Base-by-base conservation (phyloP, 2,329 filamentous ascomycete species). In the Leptoxyphium fumago region DNA sequence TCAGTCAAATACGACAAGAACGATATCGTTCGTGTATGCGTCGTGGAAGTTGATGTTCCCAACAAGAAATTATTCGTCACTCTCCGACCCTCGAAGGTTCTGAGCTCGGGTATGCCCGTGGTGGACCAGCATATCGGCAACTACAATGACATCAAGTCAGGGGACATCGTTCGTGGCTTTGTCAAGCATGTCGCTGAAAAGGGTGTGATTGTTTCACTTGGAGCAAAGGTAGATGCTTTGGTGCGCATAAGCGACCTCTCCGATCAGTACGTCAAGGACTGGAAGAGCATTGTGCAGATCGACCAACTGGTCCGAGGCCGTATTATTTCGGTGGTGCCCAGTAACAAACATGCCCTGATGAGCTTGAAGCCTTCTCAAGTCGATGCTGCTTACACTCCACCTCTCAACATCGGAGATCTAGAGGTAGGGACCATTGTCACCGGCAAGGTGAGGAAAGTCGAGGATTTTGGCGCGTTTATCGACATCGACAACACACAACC, bases 381-480 rank as follows among this genome's bases (percentile, higher is more conserved):
- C 8, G 82, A 93, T 46, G 77, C 83, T 50, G 72, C 88, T 52
- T 94, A 85, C 62, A 76, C 78, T 39, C 76, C 83, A 17, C 80
- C 78, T 1, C 61, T 81, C n/a, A 80, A 75, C 1, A 82, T 89
- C 49, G 71, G 73, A n/a, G 84, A 94, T 52, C 69, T 96, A 45
- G 77, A 82, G 57, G 68, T 75, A 48, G 88, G 87, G 6, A 84
- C 94, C 62, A 68, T 87, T 29, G 74, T 98, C 29, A 94, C 84
- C 10, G 91, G 88, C 41, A 94, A 85, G 59, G 78, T 98, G 45
- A 81, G 88, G 55, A 94, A 93, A 64, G 87, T 96, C 2, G 85
- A 94, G 57, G 84, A 94, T 29, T 98, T 88, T 60, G 91, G 91
- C 51, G 89, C 89, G 5, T 98, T 98, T 61, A 83, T 98, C 53